Evolutionary conservation across 2,329 filamentous ascomycete genomes (phyloP), one percentile per base, ranked within the genome.

Genomic region (Colletotrichum abscissum): DNA sequence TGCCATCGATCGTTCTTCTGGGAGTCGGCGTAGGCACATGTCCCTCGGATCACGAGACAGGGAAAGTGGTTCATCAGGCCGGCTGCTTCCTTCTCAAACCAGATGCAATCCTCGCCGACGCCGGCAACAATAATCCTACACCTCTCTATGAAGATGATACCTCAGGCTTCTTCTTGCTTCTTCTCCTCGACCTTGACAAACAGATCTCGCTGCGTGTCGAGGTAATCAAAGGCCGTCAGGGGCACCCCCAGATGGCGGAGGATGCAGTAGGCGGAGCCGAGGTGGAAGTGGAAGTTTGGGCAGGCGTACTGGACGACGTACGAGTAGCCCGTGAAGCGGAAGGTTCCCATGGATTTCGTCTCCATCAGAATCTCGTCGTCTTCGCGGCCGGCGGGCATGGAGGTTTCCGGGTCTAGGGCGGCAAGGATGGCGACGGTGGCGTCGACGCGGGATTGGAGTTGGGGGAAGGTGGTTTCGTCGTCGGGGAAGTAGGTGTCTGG

Each of bases 241-340:
- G 85, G 85, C n/a, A 92, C 88, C 0, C 90, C 90, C 78, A 88
- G 84, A 62, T 82, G 83, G 58, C 91, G 82, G 76, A 92, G 77
- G 63, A 93, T 88, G 7, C 79, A 83, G 79, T 92, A 92, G 7
- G 88, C 86, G 11, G 85, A 90, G 24, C 81, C 84, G 7, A 88
- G 74, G 76, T 92, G 91, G 78, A 92, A 92, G 80, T 85, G 90
- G 77, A 91, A 85, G 78, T 92, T 91, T 12, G 90, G 89, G 22
- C 90, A 77, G 1, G 81, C 83, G 77, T 84, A 87, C 2, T 79
- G 77, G 28, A 80, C 76, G 11, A 88, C 76, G 76, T 89, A 90
- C 0, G 79, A 76, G 68, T 83, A 76, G 0, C 81, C 85, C 2
- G 76, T 78, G 67, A 81, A 81, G 33, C 57, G 65, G 46, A 75